Evolutionary conservation across 2,329 filamentous ascomycete species (phyloP).

Genomic region (Aspergillus hiratsukae): DNA sequence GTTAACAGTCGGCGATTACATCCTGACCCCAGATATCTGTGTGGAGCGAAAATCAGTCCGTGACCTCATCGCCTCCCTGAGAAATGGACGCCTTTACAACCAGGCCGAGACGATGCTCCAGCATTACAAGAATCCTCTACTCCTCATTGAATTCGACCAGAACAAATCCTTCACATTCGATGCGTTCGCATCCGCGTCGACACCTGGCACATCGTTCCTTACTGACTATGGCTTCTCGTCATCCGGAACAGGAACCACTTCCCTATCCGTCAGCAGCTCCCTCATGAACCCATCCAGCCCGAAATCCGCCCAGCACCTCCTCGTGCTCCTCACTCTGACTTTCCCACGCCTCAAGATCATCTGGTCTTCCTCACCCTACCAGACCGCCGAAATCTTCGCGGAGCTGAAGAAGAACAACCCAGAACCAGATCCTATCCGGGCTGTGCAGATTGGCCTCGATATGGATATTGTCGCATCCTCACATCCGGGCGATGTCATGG

Average conservation of each 20-base stretch:
- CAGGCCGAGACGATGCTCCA: slow-evolving; percentile 93
- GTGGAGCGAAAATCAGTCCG: slow-evolving; percentile 90
- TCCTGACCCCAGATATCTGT: slow-evolving; percentile 85
- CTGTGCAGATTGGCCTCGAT: slow-evolving; percentile 77
- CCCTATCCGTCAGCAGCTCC: slow-evolving; percentile 53
- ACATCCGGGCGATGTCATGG: slow-evolving; percentile 48
- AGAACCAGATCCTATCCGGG: slow-evolving; percentile 85
- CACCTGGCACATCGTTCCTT: slow-evolving; percentile 35
- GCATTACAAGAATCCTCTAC: slow-evolving; percentile 83
- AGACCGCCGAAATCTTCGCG: slow-evolving; percentile 96
- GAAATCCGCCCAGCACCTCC: slow-evolving; percentile 81
- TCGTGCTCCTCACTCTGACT: slow-evolving; percentile 86
- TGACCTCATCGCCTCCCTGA: slow-evolving; percentile 87
- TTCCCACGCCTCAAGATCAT: slow-evolving; percentile 88
- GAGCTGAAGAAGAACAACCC: slow-evolving; percentile 83
- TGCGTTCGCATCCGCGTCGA: slow-evolving; percentile 48
- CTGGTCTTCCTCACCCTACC: slow-evolving; percentile 89
- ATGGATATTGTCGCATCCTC: slow-evolving; percentile 38
- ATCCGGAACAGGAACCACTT: slow-evolving; percentile 44
- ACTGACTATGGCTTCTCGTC: slow-evolving; percentile 52
- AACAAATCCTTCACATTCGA: slow-evolving; percentile 96
- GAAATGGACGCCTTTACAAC: slow-evolving; percentile 83
- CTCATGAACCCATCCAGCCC: slow-evolving; percentile 59
- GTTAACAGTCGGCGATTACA: slow-evolving; percentile 94
- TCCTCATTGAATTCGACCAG: slow-evolving; percentile 96